These are phyloP conservation scores for Dioszegia hungarica DNA, from an alignment of 768 basidiomycete genomes.

Conservation along the genomic window DNA sequence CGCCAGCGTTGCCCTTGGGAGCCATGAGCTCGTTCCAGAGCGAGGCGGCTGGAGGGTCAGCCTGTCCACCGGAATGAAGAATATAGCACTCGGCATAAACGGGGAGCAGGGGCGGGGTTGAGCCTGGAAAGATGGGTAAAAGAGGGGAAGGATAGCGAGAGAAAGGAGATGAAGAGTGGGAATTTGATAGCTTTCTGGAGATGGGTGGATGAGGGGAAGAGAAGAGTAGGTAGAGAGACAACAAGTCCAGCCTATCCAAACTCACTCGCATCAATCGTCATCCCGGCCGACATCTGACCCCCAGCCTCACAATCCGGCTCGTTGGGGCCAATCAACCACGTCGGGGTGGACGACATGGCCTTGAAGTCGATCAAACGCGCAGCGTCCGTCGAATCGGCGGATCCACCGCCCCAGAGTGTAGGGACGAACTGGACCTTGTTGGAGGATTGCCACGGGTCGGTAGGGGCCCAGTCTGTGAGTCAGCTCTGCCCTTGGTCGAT, in stretches of 20 bases:
- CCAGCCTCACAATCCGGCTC: slow-evolving; percentile 48
- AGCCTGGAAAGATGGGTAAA: background rate
- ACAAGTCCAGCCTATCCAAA: too few relatives aligned
- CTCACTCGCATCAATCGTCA: slow-evolving; percentile 3
- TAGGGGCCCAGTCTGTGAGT: slow-evolving; percentile 26
- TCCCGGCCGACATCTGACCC: slow-evolving; percentile 12
- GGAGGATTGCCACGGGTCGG: slow-evolving; percentile 11
- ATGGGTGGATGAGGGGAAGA: too few relatives aligned
- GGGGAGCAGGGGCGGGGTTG: background rate
- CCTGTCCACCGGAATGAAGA: too few relatives aligned
- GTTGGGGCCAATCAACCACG: slow-evolving; percentile 47
- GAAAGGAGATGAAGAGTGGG: background rate
- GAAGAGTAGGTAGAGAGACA: too few relatives aligned
- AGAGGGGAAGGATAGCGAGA: background rate
- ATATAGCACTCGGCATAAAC: too few relatives aligned
- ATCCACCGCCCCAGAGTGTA: slow-evolving; percentile 47
- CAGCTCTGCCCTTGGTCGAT: background rate
- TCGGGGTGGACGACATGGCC: slow-evolving; percentile 30
- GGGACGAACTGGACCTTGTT: slow-evolving; percentile 31
- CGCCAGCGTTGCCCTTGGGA: slow-evolving; percentile 35
- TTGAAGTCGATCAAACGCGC: slow-evolving; percentile 40
- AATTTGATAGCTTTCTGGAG: too few relatives aligned
- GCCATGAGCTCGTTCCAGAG: slow-evolving; percentile 45
- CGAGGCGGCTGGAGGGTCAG: slow-evolving; percentile 22
- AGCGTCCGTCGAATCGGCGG: slow-evolving; percentile 35